Evolutionary conservation across 257 asterid genomes (phyloP).

Genomic region (Ilex asprella): DNA sequence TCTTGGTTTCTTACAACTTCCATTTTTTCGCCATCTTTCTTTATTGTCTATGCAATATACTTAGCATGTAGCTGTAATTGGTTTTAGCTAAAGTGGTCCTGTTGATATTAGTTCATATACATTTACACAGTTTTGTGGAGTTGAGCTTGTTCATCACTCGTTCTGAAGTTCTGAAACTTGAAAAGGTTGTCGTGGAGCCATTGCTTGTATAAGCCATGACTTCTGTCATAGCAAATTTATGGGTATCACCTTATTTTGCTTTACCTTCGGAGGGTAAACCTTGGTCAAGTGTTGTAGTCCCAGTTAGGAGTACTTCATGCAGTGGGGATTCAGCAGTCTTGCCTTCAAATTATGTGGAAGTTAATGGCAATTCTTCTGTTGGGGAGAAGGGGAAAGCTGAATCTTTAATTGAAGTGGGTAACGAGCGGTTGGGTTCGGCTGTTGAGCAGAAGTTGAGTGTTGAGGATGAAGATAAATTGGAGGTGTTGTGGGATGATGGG

Average conservation of each 20-base stretch:
- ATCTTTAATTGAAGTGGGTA: not conserved
- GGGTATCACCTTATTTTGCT: conserved; percentile 18
- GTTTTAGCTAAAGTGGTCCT: no score
- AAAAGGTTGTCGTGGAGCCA: not conserved
- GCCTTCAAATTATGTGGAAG: conserved; percentile 4
- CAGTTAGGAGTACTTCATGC: conserved; percentile 27
- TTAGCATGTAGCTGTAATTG: no score
- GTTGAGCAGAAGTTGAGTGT: not conserved
- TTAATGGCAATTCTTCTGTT: not conserved
- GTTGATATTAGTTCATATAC: no score
- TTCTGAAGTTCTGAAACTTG: not conserved
- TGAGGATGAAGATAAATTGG: conserved; percentile 16
- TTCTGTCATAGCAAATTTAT: conserved; percentile 20
- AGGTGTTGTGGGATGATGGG: conserved; percentile 60
- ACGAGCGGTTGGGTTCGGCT: conserved; percentile 1
- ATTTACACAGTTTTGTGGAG: not conserved
- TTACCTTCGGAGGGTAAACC: conserved; percentile 27
- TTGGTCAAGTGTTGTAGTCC: conserved; percentile 19
- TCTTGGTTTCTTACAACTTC: no score
- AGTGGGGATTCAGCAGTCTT: conserved; percentile 37
- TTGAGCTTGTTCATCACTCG: not conserved
- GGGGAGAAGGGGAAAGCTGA: not conserved
- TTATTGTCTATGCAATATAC: no score
- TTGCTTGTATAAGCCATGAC: conserved; percentile 21
- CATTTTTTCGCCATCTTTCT: no score